phyloP scores from a whole-genome alignment of 2,329 filamentous ascomycete genomes.

The Metarhizium humberi region DNA sequence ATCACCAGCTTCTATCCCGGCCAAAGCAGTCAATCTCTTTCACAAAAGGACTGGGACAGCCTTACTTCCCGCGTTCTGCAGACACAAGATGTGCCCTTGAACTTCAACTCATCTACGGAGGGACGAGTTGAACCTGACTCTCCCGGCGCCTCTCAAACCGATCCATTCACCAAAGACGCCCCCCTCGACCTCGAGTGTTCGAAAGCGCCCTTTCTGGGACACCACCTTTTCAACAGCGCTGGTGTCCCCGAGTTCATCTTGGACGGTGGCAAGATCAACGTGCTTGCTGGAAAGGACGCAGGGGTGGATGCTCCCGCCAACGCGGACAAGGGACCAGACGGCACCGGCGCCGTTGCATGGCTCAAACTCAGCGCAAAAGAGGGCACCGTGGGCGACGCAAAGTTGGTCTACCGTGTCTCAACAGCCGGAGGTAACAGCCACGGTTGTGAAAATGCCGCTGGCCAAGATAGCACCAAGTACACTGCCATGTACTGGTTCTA shows the following conservation, averaged over 20 bases:
- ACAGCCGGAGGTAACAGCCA: slow-evolving; percentile 41
- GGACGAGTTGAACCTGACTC: slow-evolving; percentile 18
- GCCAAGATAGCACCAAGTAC: slow-evolving; percentile 43
- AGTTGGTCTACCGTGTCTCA: slow-evolving; percentile 42
- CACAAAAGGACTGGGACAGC: slow-evolving; percentile 25
- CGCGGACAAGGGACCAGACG: slow-evolving; percentile 35
- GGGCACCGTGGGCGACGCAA: slow-evolving; percentile 24
- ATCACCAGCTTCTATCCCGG: slow-evolving; percentile 41
- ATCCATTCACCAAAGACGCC: slow-evolving; percentile 34
- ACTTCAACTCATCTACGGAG: slow-evolving; percentile 24
- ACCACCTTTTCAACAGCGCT: slow-evolving; percentile 55
- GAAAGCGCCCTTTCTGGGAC: slow-evolving; percentile 41
- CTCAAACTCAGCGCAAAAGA: slow-evolving; percentile 36
- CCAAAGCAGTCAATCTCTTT: slow-evolving; percentile 27
- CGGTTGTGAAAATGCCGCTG: slow-evolving; percentile 30
- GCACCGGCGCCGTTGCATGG: slow-evolving; percentile 46
- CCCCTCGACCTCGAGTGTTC: slow-evolving; percentile 28
- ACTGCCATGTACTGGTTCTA: slow-evolving; percentile 52
- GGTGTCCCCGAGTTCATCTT: slow-evolving; percentile 53
- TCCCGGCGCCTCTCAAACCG: slow-evolving; percentile 32
- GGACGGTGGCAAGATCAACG: slow-evolving; percentile 23
- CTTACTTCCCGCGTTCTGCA: slow-evolving; percentile 33
- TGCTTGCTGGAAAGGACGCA: slow-evolving; percentile 39
- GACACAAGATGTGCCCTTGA: slow-evolving; percentile 36
- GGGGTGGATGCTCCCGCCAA: slow-evolving; percentile 40